A percentile compares a stretch with the other conserved stretches of the same genome.
These are phyloP conservation scores for Trifolium pratense DNA, from an alignment of 306 rosid species.

Conservation along the genomic window DNA sequence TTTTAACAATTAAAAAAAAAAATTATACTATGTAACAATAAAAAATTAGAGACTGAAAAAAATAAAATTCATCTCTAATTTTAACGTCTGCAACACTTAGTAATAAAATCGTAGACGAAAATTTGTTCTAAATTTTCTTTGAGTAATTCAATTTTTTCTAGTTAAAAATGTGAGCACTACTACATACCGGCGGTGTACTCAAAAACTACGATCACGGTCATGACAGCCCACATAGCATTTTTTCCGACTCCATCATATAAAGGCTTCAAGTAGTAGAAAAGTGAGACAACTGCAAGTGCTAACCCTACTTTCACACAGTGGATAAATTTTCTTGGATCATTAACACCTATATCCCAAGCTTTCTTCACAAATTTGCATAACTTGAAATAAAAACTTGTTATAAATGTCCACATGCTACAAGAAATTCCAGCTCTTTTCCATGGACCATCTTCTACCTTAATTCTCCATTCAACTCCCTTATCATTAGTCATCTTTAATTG, in stretches of 20 bases:
- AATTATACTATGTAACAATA: neutral
- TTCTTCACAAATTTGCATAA: constrained; percentile 54
- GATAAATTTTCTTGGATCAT: constrained; percentile 81
- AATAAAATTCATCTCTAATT: neutral
- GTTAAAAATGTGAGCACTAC: too few species aligned
- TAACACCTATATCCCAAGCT: constrained; percentile 74
- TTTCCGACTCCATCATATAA: constrained; percentile 78
- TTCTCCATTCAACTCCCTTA: constrained; percentile 69
- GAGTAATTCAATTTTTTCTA: too few species aligned
- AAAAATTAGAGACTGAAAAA: too few species aligned
- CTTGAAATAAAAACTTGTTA: constrained; percentile 49
- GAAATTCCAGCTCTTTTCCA: constrained; percentile 20
- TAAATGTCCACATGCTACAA: constrained; percentile 43
- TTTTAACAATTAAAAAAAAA: too few species aligned
- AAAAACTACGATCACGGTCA: constrained; percentile 82
- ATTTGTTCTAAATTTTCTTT: too few species aligned
- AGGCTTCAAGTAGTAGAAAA: constrained; percentile 81
- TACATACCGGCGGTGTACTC: constrained; percentile 69
- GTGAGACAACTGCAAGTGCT: constrained; percentile 78
- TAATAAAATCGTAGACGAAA: too few species aligned
- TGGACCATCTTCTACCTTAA: constrained; percentile 54
- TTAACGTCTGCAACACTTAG: neutral
- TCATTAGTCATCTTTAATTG: constrained; percentile 41
- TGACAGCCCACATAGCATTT: constrained; percentile 83
- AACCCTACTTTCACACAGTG: constrained; percentile 79